Percentiles rank a stretch among this genome's conserved stretches.
Evolutionary conservation across 2,329 filamentous ascomycete species (phyloP).

Genomic region (Scopulariopsis brevicaulis): DNA sequence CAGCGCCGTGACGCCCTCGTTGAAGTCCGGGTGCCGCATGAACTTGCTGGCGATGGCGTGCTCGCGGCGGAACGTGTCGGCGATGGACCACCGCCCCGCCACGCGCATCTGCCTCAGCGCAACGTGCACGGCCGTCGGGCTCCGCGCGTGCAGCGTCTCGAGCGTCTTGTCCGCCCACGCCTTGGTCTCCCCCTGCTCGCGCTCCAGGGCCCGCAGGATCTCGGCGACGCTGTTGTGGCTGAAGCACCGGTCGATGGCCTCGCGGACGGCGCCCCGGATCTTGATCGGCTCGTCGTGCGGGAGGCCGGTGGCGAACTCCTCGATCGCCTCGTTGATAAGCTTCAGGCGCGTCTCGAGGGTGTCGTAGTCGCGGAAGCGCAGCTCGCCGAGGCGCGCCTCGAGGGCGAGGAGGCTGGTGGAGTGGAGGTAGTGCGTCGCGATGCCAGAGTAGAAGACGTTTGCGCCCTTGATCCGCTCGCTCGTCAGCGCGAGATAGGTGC

Average conservation of each 20-base stretch:
- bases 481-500: constrained; percentile 88
- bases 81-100: constrained; percentile 67
- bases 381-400: constrained; percentile 76
- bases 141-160: constrained; percentile 63
- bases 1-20: constrained; percentile 76
- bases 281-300: constrained; percentile 61
- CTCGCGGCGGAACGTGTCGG: constrained; percentile 76
- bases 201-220: constrained; percentile 58
- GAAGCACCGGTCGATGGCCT: constrained; percentile 80
- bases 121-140: constrained; percentile 79
- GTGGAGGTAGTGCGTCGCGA: constrained; percentile 95
- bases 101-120: constrained; percentile 72
- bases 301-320: constrained; percentile 81
- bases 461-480: constrained; percentile 73
- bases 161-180: constrained; percentile 74
- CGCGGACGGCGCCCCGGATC: constrained; percentile 58
- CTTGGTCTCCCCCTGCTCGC: constrained; percentile 32
- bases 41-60: constrained; percentile 75
- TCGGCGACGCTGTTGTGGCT: constrained; percentile 52
- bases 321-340: constrained; percentile 76
- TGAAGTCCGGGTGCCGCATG: constrained; percentile 87
- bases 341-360: constrained; percentile 48
- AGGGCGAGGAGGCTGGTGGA: constrained; percentile 74
- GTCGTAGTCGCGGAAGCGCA: constrained; percentile 76
- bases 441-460: constrained; percentile 79